These are phyloP conservation scores for Penicillium longicatenatum DNA, from an alignment of 495 filamentous ascomycete genomes.

Conservation along the genomic window DNA sequence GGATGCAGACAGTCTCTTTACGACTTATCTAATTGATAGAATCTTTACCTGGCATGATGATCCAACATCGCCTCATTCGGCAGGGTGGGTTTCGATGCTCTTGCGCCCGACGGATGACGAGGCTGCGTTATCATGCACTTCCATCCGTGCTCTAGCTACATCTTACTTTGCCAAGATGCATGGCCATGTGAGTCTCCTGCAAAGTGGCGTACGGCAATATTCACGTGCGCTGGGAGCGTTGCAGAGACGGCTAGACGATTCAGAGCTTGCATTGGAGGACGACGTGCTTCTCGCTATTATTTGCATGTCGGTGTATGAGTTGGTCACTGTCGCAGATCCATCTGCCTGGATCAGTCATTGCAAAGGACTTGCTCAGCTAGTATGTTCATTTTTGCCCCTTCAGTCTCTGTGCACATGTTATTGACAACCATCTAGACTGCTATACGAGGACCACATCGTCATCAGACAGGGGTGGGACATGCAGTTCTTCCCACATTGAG, in stretches of 20 bases:
- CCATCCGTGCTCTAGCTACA: slow-evolving; percentile 15
- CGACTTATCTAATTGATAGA: slow-evolving; percentile 13
- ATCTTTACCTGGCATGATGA: slow-evolving; percentile 22
- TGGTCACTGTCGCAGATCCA: slow-evolving; percentile 18
- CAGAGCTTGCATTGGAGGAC: slow-evolving; percentile 7
- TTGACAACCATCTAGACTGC: slow-evolving; percentile 10
- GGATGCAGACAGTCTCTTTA: slow-evolving; percentile 17
- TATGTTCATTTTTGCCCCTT: neutral
- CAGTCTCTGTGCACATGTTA: neutral
- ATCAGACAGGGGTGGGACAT: slow-evolving; percentile 17
- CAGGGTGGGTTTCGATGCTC: slow-evolving; percentile 14
- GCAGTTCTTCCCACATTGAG: slow-evolving; percentile 12
- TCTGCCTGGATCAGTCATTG: slow-evolving; percentile 23
- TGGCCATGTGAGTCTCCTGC: slow-evolving; percentile 7
- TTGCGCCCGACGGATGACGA: slow-evolving; percentile 1
- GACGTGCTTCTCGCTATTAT: slow-evolving; percentile 20
- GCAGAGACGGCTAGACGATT: slow-evolving; percentile 11
- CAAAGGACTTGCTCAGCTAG: slow-evolving; percentile 19
- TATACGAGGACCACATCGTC: slow-evolving; percentile 20
- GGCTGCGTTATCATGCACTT: slow-evolving; percentile 3
- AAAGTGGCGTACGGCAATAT: slow-evolving; percentile 14
- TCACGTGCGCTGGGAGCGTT: slow-evolving; percentile 14
- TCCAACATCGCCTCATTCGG: slow-evolving; percentile 8
- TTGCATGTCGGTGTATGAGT: slow-evolving; percentile 20
- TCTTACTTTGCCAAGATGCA: slow-evolving; percentile 20